phyloP scores from a whole-genome alignment of 2,329 filamentous ascomycete genomes.

The Alternaria brassicicola region DNA sequence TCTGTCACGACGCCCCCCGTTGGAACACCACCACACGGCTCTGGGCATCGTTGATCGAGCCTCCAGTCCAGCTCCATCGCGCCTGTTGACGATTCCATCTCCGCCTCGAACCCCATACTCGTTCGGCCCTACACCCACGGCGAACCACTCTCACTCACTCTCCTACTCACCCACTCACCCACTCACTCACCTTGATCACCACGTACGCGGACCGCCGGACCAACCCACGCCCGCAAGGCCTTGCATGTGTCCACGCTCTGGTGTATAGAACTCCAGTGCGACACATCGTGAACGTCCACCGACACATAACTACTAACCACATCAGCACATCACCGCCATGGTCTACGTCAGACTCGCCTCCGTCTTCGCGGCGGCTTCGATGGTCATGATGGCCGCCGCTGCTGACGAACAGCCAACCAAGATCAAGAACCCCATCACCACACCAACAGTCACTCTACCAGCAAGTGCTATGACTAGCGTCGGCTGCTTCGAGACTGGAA shows the following conservation, averaged over 20 bases:
- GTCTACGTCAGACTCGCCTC: conserved; percentile 40
- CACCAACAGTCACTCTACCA: conserved; percentile 38
- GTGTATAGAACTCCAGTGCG: conserved; percentile 35
- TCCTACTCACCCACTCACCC: not conserved
- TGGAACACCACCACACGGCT: conserved; percentile 30
- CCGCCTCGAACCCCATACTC: conserved; percentile 11
- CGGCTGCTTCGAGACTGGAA: conserved; percentile 60
- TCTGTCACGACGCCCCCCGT: conserved; percentile 45
- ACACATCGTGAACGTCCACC: conserved; percentile 9
- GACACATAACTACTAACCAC: conserved; percentile 9
- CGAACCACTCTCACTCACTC: not conserved
- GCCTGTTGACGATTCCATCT: not conserved
- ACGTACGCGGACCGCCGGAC: not conserved
- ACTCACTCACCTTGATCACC: conserved; percentile 5
- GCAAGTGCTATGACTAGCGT: conserved; percentile 41
- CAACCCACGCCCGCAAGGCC: conserved; percentile 14
- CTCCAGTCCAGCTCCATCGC: conserved; percentile 11
- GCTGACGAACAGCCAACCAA: conserved; percentile 26
- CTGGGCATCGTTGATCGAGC: conserved; percentile 18
- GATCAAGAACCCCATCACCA: conserved; percentile 34
- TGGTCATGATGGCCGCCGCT: conserved; percentile 37
- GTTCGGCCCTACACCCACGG: not conserved
- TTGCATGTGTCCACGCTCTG: conserved; percentile 31
- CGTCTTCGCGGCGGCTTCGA: conserved; percentile 40
- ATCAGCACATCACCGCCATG: conserved; percentile 34